Evolutionary conservation across 371 early-diverging fungal species (phyloP).

Genomic region (Catenaria anguillulae): DNA sequence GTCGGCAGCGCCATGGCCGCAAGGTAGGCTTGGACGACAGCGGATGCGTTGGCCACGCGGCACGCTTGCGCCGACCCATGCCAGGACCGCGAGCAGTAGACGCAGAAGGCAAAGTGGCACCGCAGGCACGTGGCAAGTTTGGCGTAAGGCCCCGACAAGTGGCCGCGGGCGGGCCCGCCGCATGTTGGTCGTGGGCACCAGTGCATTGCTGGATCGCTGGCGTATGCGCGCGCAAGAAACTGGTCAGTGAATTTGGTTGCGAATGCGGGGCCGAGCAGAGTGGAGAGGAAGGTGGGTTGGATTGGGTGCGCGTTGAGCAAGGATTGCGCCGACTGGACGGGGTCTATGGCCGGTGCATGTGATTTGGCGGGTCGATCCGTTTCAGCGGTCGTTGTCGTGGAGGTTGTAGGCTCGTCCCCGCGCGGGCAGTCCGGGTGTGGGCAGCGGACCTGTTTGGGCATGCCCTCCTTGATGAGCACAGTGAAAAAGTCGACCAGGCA

Average conservation of each 20-base stretch:
- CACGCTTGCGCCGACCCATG: slow-evolving; percentile 25
- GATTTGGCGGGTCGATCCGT: too few species aligned
- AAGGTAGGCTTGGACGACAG: slow-evolving; percentile 14
- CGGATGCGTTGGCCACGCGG: slow-evolving; percentile 11
- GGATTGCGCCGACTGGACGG: slow-evolving; percentile 9
- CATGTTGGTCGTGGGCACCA: slow-evolving; percentile 21
- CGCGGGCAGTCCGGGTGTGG: slow-evolving; percentile 17
- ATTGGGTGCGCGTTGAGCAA: background rate
- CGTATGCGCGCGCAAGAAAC: slow-evolving; percentile 12
- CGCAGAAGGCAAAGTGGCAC: slow-evolving; percentile 27
- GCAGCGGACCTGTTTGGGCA: slow-evolving; percentile 15
- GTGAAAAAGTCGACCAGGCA: slow-evolving; percentile 23
- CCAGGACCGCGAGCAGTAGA: slow-evolving; percentile 22
- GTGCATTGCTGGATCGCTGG: slow-evolving; percentile 14
- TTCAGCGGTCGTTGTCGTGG: background rate
- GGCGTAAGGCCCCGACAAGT: slow-evolving; percentile 12
- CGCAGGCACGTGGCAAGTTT: slow-evolving; percentile 20
- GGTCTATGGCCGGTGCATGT: background rate
- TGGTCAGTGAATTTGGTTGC: slow-evolving; percentile 11
- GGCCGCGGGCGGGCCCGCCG: slow-evolving; percentile 15
- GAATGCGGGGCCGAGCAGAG: slow-evolving; percentile 7
- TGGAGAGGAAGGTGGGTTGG: background rate
- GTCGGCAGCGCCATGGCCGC: background rate
- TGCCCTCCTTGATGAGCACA: slow-evolving; percentile 22
- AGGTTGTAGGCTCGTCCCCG: background rate